These are phyloP conservation scores for Allantophomopsis lycopodina DNA, from an alignment of 2,329 filamentous ascomycete genomes.

Conservation along the genomic window DNA sequence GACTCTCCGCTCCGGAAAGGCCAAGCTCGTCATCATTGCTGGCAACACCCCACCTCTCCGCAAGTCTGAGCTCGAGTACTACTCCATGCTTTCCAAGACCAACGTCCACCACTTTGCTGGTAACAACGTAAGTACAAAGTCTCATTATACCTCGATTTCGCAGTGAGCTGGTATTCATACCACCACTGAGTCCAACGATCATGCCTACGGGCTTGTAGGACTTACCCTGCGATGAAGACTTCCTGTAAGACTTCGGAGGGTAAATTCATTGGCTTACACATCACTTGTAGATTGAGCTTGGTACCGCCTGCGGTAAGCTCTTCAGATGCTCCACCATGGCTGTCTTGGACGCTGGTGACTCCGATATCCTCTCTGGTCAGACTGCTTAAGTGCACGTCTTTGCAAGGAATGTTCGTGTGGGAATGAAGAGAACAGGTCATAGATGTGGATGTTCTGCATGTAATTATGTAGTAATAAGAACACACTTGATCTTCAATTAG, in stretches of 20 bases:
- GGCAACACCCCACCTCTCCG: slow-evolving; percentile 96
- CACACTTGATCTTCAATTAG: too few species aligned
- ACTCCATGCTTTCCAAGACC: slow-evolving; percentile 82
- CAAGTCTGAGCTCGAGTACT: slow-evolving; percentile 96
- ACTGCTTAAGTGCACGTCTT: slow-evolving; percentile 33
- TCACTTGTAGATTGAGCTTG: slow-evolving; percentile 75
- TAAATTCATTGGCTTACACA: slow-evolving; percentile 42
- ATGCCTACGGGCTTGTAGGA: slow-evolving; percentile 21
- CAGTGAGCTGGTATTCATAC: background rate
- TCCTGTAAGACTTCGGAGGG: slow-evolving; percentile 73
- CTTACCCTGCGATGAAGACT: slow-evolving; percentile 88
- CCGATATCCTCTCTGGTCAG: slow-evolving; percentile 83
- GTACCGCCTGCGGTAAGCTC: slow-evolving; percentile 96
- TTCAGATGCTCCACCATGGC: slow-evolving; percentile 98
- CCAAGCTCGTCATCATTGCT: slow-evolving; percentile 92
- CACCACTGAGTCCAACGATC: slow-evolving; percentile 13
- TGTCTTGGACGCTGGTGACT: slow-evolving; percentile 94
- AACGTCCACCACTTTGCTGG: slow-evolving; percentile 96
- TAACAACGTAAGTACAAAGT: slow-evolving; percentile 77
- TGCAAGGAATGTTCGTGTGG: too few species aligned
- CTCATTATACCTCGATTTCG: background rate
- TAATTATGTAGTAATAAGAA: too few species aligned
- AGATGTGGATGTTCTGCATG: too few species aligned
- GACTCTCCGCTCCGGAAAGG: slow-evolving; percentile 87
- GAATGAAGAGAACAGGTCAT: too few species aligned